phyloP scores from a whole-genome alignment of 345 rosid species.

The Psidium guajava region DNA sequence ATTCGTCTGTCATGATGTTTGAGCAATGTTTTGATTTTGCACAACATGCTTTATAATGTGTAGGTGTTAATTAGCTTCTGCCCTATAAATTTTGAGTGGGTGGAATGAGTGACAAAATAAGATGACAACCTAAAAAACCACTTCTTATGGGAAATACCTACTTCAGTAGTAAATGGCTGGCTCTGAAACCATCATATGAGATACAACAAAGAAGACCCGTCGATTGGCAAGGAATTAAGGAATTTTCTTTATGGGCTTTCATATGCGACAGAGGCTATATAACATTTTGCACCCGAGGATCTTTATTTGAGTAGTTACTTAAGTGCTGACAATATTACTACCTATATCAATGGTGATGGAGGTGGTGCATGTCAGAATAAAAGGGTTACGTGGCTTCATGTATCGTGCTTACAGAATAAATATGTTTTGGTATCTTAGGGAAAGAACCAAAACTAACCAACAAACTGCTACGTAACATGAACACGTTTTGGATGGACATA shows the following conservation, averaged over 20 bases:
- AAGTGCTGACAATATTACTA: neutral
- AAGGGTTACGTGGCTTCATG: neutral
- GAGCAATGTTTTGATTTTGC: neutral
- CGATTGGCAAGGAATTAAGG: neutral
- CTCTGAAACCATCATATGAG: neutral
- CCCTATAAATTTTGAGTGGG: neutral
- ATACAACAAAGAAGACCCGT: neutral
- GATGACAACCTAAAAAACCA: neutral
- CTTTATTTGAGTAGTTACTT: neutral
- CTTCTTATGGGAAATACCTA: neutral
- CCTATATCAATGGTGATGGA: neutral
- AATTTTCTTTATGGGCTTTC: neutral
- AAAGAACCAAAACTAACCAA: neutral
- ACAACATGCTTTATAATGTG: neutral
- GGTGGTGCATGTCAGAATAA: neutral
- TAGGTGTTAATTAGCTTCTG: neutral
- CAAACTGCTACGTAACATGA: neutral
- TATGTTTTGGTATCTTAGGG: neutral
- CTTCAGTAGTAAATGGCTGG: neutral
- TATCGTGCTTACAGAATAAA: neutral
- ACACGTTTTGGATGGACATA: neutral
- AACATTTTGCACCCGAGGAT: neutral
- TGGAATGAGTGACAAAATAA: neutral
- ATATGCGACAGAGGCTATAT: neutral
- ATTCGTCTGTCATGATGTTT: neutral